Evolutionary conservation across 2,329 filamentous ascomycete genomes (phyloP), one percentile per base, ranked within the genome.

Genomic region (Aspergillus costaricaensis): DNA sequence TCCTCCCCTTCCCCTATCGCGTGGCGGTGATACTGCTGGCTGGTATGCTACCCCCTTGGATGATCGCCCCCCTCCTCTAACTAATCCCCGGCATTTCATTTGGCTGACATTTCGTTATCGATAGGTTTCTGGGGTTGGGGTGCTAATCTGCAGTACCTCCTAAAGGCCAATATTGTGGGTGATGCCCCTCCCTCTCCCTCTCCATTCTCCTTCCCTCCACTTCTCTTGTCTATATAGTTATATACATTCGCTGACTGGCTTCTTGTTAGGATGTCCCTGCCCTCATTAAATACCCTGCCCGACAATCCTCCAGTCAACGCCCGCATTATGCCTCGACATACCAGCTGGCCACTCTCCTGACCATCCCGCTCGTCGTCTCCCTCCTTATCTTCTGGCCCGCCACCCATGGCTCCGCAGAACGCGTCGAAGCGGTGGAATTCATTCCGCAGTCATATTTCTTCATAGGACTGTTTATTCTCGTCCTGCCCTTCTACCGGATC

Each of bases 91-190:
- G 56, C 8, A 41, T 39, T 52, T 15, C 47, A 36, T 36, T 19
- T 19, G 32, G 14, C 38, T 60, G 43, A 64, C 66, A 51, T 63
- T 56, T 38, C n/a, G n/a, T 23, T 19, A 53, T 57, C 55, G 52
- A 61, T 68, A 96, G 92, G 91, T 68, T 88, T 96, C 71, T 98
- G 94, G 94, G 92, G 91, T 74, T 99, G 94, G 92, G 92, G 89
- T 66, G 78, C 90, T 68, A 98, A 97, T 80, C 86, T 98, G 43
- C 92, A 97, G 74, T 93, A 91, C 79, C 87, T 98, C 62, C 84
- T 89, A 70, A 79, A 86, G 60, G 82, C 88, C 71, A 90, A 90
- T 74, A 96, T 99, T 80, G 86, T 87, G 77, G 62, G 82, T 74
- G 50, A 52, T 47, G 59, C 62, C 57, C 58, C 58, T 57, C 51